A percentile compares a stretch with the other conserved stretches of the same genome.
Conservation (phyloP, 2,329 filamentous ascomycete genomes). For the Pestalotiopsis sp. region DNA sequence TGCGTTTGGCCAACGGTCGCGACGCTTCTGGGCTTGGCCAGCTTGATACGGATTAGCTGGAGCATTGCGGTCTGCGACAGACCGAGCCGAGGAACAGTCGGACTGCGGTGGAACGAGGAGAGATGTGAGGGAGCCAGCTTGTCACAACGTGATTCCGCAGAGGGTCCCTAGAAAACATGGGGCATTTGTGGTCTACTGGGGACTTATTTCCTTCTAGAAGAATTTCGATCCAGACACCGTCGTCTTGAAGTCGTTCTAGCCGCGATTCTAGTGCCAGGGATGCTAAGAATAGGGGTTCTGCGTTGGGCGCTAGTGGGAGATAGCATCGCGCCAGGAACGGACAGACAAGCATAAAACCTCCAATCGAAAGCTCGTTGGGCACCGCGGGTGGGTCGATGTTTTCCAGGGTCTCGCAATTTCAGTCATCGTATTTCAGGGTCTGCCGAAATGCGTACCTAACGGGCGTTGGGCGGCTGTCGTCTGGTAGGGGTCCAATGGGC, state of each 20-base stretch:
- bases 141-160: not conserved
- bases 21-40: too few relatives aligned
- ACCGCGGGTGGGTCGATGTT: not conserved
- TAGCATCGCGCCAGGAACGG: not conserved
- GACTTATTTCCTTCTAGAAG: not conserved
- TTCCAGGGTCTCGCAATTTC: not conserved
- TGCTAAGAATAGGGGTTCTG: not conserved
- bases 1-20: too few relatives aligned
- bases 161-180: not conserved
- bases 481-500: not conserved
- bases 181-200: not conserved
- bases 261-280: not conserved
- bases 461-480: not conserved
- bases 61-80: too few relatives aligned
- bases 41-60: too few relatives aligned
- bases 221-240: not conserved
- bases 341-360: not conserved
- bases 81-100: not conserved
- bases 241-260: not conserved
- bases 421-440: not conserved
- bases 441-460: not conserved
- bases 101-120: too few relatives aligned
- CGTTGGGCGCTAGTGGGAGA: not conserved
- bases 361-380: not conserved
- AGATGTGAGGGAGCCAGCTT: not conserved